Conservation (phyloP, 2,329 filamentous ascomycete species). For the Venturia carpophila region DNA sequence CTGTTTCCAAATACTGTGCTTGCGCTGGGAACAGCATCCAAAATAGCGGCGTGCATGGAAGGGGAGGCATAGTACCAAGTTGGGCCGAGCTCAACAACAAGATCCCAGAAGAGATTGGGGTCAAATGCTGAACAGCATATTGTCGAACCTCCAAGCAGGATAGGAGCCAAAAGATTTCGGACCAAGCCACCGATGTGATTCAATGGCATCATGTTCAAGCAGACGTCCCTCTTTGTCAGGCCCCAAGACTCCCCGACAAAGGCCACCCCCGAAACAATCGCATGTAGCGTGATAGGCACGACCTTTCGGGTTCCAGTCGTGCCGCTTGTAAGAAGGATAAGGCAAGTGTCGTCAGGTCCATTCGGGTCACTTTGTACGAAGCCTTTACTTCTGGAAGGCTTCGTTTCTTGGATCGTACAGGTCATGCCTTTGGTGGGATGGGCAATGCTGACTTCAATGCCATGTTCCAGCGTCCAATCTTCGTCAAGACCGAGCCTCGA, state of each 20-base stretch:
- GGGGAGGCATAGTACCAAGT: constrained; percentile 54
- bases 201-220: constrained; percentile 53
- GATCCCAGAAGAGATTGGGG: constrained; percentile 49
- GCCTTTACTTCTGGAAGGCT: background rate
- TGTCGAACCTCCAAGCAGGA: constrained; percentile 47
- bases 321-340: constrained; percentile 51
- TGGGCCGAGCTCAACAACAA: constrained; percentile 40
- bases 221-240: constrained; percentile 40
- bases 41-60: constrained; percentile 49
- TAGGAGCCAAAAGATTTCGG: constrained; percentile 47
- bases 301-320: constrained; percentile 53
- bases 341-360: constrained; percentile 39
- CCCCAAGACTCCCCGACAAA: constrained; percentile 50
- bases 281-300: constrained; percentile 46
- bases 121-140: constrained; percentile 50
- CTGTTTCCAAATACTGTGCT: constrained; percentile 27
- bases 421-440: constrained; percentile 33
- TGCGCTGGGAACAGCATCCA: constrained; percentile 34
- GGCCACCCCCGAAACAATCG: constrained; percentile 44
- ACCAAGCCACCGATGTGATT: constrained; percentile 48
- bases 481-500: constrained; percentile 34
- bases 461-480: constrained; percentile 28
- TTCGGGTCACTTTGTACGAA: constrained; percentile 30
- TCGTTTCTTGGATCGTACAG: constrained; percentile 28
- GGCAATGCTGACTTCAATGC: constrained; percentile 36